These are phyloP conservation scores for Apiospora aurea DNA, from an alignment of 2,329 filamentous ascomycete genomes.

Conservation along the genomic window DNA sequence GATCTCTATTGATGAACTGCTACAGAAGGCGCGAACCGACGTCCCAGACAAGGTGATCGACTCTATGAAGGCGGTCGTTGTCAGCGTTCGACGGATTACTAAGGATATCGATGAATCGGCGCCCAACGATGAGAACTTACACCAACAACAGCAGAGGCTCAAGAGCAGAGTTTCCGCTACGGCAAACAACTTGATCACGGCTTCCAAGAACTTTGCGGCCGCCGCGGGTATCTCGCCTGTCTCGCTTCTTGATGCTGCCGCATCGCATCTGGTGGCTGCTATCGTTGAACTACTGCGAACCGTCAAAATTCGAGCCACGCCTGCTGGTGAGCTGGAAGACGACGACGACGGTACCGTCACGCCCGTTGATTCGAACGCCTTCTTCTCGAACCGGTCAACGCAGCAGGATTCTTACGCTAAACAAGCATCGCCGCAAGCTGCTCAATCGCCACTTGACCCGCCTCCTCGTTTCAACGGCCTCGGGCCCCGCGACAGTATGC, in stretches of 20 bases:
- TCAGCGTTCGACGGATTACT: slow-evolving; percentile 83
- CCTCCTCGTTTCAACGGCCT: slow-evolving; percentile 66
- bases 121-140: slow-evolving; percentile 59
- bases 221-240: slow-evolving; percentile 88
- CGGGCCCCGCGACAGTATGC: slow-evolving; percentile 64
- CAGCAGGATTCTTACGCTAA: slow-evolving; percentile 44
- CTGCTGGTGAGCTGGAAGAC: slow-evolving; percentile 77
- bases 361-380: slow-evolving; percentile 71
- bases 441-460: slow-evolving; percentile 53
- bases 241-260: slow-evolving; percentile 91
- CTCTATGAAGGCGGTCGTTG: slow-evolving; percentile 85
- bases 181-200: slow-evolving; percentile 94
- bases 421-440: slow-evolving; percentile 41
- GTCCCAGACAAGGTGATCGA: slow-evolving; percentile 79
- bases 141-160: slow-evolving; percentile 70
- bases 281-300: slow-evolving; percentile 84
- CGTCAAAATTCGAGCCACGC: slow-evolving; percentile 83
- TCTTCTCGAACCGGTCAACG: slow-evolving; percentile 67
- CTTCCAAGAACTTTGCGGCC: slow-evolving; percentile 87
- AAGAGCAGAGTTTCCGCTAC: slow-evolving; percentile 88
- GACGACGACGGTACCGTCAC: slow-evolving; percentile 74
- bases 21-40: slow-evolving; percentile 78
- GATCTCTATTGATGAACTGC: slow-evolving; percentile 88
- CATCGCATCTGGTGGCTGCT: slow-evolving; percentile 85
- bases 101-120: slow-evolving; percentile 74